Conservation (phyloP, 179 eudicot species). For the Beta lomatogona region DNA sequence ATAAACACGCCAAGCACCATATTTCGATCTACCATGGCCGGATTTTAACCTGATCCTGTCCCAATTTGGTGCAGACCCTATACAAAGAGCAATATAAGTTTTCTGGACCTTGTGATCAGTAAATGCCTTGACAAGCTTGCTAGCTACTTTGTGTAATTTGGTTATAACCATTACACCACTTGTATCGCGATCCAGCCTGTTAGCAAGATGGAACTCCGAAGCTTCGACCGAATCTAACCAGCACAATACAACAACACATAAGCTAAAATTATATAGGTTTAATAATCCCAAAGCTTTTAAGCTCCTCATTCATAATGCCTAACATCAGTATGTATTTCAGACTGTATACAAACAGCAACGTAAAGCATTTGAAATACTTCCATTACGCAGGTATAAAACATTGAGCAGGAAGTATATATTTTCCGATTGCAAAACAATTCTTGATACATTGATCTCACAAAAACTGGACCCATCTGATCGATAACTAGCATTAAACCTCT, state of each 20-base stretch:
- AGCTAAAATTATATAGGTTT: not conserved
- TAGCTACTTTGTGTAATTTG: constrained; percentile 87
- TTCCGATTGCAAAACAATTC: not conserved
- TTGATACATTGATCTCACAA: not conserved
- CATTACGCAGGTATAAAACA: not conserved
- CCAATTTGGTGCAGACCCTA: constrained; percentile 76
- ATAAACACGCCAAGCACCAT: constrained; percentile 95
- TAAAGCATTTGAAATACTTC: not conserved
- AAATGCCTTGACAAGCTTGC: constrained; percentile 90
- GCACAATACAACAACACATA: not conserved
- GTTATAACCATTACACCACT: constrained; percentile 88
- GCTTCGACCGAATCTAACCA: constrained; percentile 45
- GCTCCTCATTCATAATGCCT: not conserved
- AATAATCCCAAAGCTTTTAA: not conserved
- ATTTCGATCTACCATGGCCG: constrained; percentile 94
- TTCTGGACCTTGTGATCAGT: constrained; percentile 90
- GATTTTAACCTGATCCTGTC: constrained; percentile 57
- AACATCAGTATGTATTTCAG: too few relatives aligned
- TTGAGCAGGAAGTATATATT: not conserved
- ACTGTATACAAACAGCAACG: not conserved
- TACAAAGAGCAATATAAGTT: constrained; percentile 74
- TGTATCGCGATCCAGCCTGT: constrained; percentile 94
- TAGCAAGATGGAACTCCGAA: constrained; percentile 83
- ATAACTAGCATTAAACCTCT: not conserved
- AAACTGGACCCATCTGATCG: not conserved